Base-by-base conservation (phyloP, 352 stramenopile species). In the Bremia lactucae region DNA sequence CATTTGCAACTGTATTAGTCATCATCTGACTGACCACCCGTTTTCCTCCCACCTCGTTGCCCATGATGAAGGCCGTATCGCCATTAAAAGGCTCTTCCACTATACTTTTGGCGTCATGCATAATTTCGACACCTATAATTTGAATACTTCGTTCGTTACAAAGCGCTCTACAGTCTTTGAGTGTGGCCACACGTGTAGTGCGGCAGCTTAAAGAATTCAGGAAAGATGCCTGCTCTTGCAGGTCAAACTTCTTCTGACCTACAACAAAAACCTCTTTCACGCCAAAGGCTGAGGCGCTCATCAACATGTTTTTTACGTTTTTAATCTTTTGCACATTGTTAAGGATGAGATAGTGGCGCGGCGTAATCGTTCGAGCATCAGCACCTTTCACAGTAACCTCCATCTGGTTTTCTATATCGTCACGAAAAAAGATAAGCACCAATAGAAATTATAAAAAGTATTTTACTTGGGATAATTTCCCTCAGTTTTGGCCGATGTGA, bases 81-180 rank as follows among this genome's bases (percentile, higher is more conserved):
- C 72, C 73, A 22, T 73, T 70, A 38, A 93, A 86, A 19, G 87
- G 72, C 23, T 42, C 52, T 25, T 92, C 74, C 4, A 76, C 39
- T 9, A 95, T 65, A 45, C 72, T 75, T 42, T 83, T 65, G 6
- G 91, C 87, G 22, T 72, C 50, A 14, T 72, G 55, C 59, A 96
- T 73, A 52, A 98, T 97, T 68, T 98, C 94, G 1, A 98, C 87
- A 15, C 91, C 94, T 29, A 95, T 57, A 46, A 98, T 82, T 14
- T 64, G 68, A 42, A 96, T 96, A 10, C 42, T 29, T 41, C 58
- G 45, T 46, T 71, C 48, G 18, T 57, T 15, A 21, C 91, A 83
- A 53, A 88, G 64, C 28, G 51, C 58, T 14, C 82, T 62, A 41
- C 72, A 95, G 51, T 95, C 80, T 23, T 73, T 62, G 25, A 95